A percentile compares a stretch with the other conserved stretches of the same genome.
Conservation (phyloP, 208 protist genomes). For the Trypanosoma lewisi region DNA sequence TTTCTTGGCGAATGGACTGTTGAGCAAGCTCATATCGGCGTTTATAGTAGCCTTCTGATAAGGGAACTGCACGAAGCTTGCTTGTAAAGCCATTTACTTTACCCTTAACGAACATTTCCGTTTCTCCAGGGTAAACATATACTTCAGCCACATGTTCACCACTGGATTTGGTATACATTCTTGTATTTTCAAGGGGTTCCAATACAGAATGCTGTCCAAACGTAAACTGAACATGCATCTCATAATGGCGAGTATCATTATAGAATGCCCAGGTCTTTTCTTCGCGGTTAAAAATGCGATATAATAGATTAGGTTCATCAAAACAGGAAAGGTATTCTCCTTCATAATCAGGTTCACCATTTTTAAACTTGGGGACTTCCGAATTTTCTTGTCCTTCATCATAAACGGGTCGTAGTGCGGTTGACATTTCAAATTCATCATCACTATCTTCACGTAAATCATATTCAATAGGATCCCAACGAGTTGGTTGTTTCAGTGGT, state of each 20-base stretch:
- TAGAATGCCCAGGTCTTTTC: slow-evolving; percentile 79
- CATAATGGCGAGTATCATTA: slow-evolving; percentile 70
- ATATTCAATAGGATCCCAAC: slow-evolving; percentile 62
- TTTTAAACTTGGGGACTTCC: slow-evolving; percentile 41
- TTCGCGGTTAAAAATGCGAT: slow-evolving; percentile 62
- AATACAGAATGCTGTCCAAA: slow-evolving; percentile 70
- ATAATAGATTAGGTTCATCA: slow-evolving; percentile 74
- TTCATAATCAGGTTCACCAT: slow-evolving; percentile 56
- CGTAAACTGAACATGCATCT: slow-evolving; percentile 71
- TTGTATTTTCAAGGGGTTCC: slow-evolving; percentile 53
- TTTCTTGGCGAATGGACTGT: slow-evolving; percentile 36
- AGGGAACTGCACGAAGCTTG: slow-evolving; percentile 54
- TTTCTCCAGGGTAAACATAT: slow-evolving; percentile 74
- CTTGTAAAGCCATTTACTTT: slow-evolving; percentile 61
- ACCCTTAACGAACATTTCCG: slow-evolving; percentile 71
- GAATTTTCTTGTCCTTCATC: slow-evolving; percentile 30
- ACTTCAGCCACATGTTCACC: slow-evolving; percentile 46
- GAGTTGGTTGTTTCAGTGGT: slow-evolving; percentile 32
- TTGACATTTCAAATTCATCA: slow-evolving; percentile 69
- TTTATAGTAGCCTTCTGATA: slow-evolving; percentile 56
- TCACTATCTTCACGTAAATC: slow-evolving; percentile 50
- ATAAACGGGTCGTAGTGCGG: slow-evolving; percentile 39
- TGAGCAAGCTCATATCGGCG: slow-evolving; percentile 32
- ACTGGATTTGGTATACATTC: slow-evolving; percentile 29
- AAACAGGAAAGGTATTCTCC: slow-evolving; percentile 74